phyloP scores from a whole-genome alignment of 768 basidiomycete genomes.

The Termitomyces sp. region DNA sequence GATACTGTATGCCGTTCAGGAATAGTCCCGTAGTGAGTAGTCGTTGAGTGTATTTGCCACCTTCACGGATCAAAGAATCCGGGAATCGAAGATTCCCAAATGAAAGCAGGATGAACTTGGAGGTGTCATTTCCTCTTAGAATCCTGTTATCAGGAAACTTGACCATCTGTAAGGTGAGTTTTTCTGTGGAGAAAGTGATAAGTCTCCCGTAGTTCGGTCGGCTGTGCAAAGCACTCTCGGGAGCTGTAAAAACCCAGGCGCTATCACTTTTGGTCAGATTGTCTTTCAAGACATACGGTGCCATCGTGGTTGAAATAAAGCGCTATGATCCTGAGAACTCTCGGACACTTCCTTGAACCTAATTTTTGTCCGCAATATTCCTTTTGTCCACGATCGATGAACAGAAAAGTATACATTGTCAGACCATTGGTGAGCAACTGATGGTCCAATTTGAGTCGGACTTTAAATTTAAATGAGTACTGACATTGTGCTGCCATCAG shows the following conservation, averaged over 20 bases:
- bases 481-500: too few relatives aligned
- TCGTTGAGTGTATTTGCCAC: slow-evolving; percentile 50
- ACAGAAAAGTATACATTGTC: slow-evolving; percentile 36
- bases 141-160: slow-evolving; percentile 55
- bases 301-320: slow-evolving; percentile 24
- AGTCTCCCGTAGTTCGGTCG: slow-evolving; percentile 36
- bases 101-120: slow-evolving; percentile 50
- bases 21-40: slow-evolving; percentile 51
- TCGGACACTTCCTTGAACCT: slow-evolving; percentile 11
- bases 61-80: slow-evolving; percentile 40
- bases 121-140: slow-evolving; percentile 47
- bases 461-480: too few relatives aligned
- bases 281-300: slow-evolving; percentile 28
- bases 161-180: slow-evolving; percentile 44
- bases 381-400: not conserved
- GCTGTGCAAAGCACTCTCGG: slow-evolving; percentile 22
- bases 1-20: slow-evolving; percentile 54
- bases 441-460: too few relatives aligned
- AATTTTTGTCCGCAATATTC: not conserved
- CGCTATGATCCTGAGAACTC: slow-evolving; percentile 10
- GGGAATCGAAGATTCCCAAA: slow-evolving; percentile 52
- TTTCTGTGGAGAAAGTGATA: slow-evolving; percentile 43
- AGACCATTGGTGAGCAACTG: slow-evolving; percentile 47
- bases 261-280: slow-evolving; percentile 43
- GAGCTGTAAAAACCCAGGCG: slow-evolving; percentile 43